Base-by-base conservation (phyloP, 208 protist genomes). In the Crithidia fasciculata region DNA sequence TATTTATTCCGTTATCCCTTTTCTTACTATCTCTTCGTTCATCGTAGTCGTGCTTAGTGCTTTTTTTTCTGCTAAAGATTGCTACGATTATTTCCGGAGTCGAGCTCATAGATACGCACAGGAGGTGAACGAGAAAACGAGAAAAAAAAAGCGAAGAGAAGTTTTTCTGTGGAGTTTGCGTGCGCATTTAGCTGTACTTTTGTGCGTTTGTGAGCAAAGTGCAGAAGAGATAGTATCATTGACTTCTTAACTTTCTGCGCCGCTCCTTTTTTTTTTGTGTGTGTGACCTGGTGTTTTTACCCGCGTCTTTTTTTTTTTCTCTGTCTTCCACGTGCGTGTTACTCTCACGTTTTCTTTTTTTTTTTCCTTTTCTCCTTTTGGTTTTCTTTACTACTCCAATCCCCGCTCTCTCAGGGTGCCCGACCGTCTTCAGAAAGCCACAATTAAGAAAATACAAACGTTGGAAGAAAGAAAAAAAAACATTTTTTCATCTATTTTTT, bases 291-390 rank as follows among this genome's bases (percentile, higher is more conserved):
- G 67, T 63, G 5, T 61, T 18, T 43, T 47, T 13, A 12, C 43
- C 69, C 52, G 12, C 53, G 53, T 37, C 28, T 15, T 16, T 8
- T 62, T 43, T 62, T 47, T 19, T 59, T 59, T 40, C 0, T 59
- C 7, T 59, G 7, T 41, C 8, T 59, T 36, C 2, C 16, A 28
- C 28, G 28, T 56, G 52, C 5, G 52, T 56, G 52, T 56, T 36
- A 52, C 44, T n/a, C 50, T 2, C 63, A n/a, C 36, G 52, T 49
- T 44, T 16, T 57, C n/a, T 69, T 76, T 63, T 76, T 36, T 65
- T 56, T 19, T 68, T 53, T 71, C 52, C 37, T 47, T 45, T 64
- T 47, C 54, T 54, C 18, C 19, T 61, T 49, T 58, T 44, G 19
- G 15, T 54, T 57, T 75, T 57, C 12, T 58, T 18, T 56, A 36